Evolutionary conservation across 2,329 filamentous ascomycete genomes (phyloP).

Genomic region (Fusarium pseudocircinatum): DNA sequence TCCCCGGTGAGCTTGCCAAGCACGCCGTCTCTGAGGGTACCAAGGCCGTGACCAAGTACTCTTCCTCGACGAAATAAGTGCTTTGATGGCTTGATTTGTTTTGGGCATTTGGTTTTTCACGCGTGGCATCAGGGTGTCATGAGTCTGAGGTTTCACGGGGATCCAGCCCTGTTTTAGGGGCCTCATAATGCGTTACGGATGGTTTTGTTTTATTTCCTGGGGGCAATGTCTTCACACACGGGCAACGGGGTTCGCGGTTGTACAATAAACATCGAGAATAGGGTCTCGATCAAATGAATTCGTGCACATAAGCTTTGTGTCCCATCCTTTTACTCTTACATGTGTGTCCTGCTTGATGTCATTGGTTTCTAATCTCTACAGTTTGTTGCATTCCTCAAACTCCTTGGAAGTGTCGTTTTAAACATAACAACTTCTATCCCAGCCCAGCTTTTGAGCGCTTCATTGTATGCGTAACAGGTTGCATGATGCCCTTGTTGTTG

Average conservation of each 20-base stretch:
- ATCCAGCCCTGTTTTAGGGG: constrained; percentile 50
- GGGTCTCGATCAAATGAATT: constrained; percentile 70
- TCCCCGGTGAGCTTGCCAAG: constrained; percentile 98
- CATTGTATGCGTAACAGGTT: constrained; percentile 86
- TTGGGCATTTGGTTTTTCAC: constrained; percentile 62
- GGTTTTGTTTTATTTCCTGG: constrained; percentile 71
- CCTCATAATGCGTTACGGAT: constrained; percentile 81
- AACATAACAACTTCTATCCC: constrained; percentile 56
- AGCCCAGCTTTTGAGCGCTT: constrained; percentile 88
- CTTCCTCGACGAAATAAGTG: constrained; percentile 96
- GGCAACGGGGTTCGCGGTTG: constrained; percentile 77
- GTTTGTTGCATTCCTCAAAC: background rate
- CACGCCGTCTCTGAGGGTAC: constrained; percentile 99
- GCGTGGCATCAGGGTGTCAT: constrained; percentile 69
- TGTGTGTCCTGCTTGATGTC: background rate
- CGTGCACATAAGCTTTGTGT: constrained; percentile 62
- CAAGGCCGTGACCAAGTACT: constrained; percentile 99
- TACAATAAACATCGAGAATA: constrained; percentile 76
- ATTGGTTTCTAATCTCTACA: background rate
- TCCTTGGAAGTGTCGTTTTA: background rate
- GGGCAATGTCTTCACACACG: constrained; percentile 74
- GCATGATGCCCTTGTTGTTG: constrained; percentile 88
- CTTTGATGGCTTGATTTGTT: constrained; percentile 66
- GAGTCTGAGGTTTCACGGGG: constrained; percentile 60
- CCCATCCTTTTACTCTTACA: constrained; percentile 9